phyloP scores from a whole-genome alignment of 192 early-diverging fungal species.

The Chytriomyces confervae region DNA sequence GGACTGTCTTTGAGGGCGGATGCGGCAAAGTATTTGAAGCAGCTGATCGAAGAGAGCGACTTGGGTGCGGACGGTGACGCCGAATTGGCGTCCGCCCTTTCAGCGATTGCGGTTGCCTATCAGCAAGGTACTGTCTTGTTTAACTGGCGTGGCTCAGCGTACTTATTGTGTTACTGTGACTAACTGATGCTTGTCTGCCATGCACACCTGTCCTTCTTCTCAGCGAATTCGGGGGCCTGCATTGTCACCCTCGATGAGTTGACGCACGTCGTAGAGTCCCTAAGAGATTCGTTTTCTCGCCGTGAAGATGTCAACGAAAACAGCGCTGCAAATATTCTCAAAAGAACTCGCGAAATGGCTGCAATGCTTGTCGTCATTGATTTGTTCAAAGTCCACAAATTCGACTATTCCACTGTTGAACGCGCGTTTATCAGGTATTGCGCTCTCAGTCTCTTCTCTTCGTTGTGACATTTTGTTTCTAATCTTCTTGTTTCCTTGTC shows the following conservation, averaged over 20 bases:
- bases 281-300: constrained; percentile 44
- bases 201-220: too few relatives aligned
- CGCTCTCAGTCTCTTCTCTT: background rate
- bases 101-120: constrained; percentile 74
- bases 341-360: constrained; percentile 45
- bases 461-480: background rate
- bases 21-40: constrained; percentile 70
- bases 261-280: constrained; percentile 56
- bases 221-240: too few relatives aligned
- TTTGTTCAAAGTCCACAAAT: constrained; percentile 76
- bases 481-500: background rate
- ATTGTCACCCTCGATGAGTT: constrained; percentile 50
- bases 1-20: constrained; percentile 79
- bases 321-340: constrained; percentile 50
- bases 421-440: constrained; percentile 66
- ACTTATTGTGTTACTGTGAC: background rate
- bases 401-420: constrained; percentile 67
- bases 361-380: constrained; percentile 70
- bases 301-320: constrained; percentile 11
- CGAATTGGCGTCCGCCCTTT: constrained; percentile 62
- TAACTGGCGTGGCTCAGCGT: background rate
- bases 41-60: constrained; percentile 54
- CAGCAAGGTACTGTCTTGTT: constrained; percentile 61
- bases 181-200: too few relatives aligned
- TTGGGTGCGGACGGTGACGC: constrained; percentile 29